These are phyloP conservation scores for Phytophthora pinifolia DNA, from an alignment of 352 stramenopile genomes.

Conservation along the genomic window DNA sequence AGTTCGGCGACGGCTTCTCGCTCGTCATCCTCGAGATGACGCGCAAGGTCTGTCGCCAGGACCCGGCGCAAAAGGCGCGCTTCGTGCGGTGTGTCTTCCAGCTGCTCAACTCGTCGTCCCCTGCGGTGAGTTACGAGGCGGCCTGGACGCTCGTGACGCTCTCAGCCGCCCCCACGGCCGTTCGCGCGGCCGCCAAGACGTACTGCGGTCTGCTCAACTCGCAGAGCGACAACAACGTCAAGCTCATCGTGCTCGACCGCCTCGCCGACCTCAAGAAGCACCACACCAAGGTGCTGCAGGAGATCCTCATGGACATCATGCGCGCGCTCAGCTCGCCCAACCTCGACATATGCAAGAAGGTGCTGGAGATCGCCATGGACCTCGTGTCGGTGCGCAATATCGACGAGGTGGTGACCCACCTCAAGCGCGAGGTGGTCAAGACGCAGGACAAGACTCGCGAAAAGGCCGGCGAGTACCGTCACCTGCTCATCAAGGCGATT, in stretches of 20 bases:
- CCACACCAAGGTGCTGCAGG: constrained; percentile 96
- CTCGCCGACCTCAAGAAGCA: constrained; percentile 97
- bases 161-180: constrained; percentile 96
- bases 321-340: constrained; percentile 96
- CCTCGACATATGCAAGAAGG: constrained; percentile 98
- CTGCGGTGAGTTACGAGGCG: constrained; percentile 97
- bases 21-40: constrained; percentile 99
- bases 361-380: constrained; percentile 98
- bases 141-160: constrained; percentile 99
- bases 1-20: constrained; percentile 98
- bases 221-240: constrained; percentile 99
- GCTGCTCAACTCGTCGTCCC: constrained; percentile 93
- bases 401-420: constrained; percentile 93
- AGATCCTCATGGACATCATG: constrained; percentile 99
- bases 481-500: constrained; percentile 98
- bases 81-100: constrained; percentile 99
- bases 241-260: constrained; percentile 99
- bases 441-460: constrained; percentile 90
- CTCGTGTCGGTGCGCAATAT: constrained; percentile 98
- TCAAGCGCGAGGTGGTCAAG: constrained; percentile 92
- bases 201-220: constrained; percentile 97
- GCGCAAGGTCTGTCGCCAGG: constrained; percentile 96
- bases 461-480: constrained; percentile 96
- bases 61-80: constrained; percentile 98
- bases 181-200: constrained; percentile 96